These are phyloP conservation scores for Botrytis hyacinthi DNA, from an alignment of 2,329 filamentous ascomycete species.

Conservation along the genomic window DNA sequence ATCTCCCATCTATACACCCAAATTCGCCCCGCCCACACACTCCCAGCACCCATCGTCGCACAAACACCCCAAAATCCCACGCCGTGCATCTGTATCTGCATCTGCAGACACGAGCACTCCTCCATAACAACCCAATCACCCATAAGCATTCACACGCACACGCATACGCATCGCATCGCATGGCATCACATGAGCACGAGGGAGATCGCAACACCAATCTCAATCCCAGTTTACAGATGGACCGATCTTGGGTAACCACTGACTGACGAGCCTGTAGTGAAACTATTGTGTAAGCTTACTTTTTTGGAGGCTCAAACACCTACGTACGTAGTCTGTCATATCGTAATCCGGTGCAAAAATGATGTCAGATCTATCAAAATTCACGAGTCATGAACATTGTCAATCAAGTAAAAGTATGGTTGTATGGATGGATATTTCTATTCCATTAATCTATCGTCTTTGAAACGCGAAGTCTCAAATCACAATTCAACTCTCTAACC, in stretches of 20 bases:
- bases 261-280: not conserved
- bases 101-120: not conserved
- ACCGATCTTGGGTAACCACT: not conserved
- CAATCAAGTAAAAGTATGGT: too few relatives aligned
- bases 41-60: too few relatives aligned
- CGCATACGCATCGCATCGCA: not conserved
- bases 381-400: not conserved
- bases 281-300: not conserved
- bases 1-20: too few relatives aligned
- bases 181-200: not conserved
- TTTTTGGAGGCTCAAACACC: not conserved
- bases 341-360: not conserved
- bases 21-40: too few relatives aligned
- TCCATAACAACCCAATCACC: not conserved
- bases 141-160: not conserved
- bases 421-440: not conserved
- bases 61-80: too few relatives aligned
- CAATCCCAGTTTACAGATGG: not conserved
- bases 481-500: not conserved
- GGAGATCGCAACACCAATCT: not conserved
- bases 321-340: not conserved
- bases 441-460: not conserved
- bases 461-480: not conserved
- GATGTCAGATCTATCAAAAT: not conserved
- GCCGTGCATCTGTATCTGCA: not conserved